Evolutionary conservation across 306 rosid genomes (phyloP), one percentile per base, ranked within the genome.

Genomic region (Vicia villosa): DNA sequence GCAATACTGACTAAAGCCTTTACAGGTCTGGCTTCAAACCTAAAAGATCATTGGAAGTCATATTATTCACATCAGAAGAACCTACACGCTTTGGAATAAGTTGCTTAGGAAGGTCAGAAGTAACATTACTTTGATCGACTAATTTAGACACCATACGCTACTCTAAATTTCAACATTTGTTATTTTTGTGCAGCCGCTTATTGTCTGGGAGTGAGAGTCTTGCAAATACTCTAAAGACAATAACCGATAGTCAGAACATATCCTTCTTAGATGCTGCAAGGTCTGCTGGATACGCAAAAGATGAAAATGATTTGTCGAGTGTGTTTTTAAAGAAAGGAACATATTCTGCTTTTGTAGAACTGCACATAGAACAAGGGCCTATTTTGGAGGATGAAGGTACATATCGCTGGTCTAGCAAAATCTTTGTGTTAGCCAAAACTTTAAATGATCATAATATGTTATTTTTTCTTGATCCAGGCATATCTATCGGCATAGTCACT

Each of bases 291-390:
- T 90, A 90, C 76, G 88, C 85, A 6, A 84, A 83, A 47, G 72
- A 81, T 72, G 81, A 37, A 40, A 78, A 86, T 64, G 92, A 84
- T 70, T 40, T 94, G 67, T 85, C 89, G 7, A 83, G 88, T 13
- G 94, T 90, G 56, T 87, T 87, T 70, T 67, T 90, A 36, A 79
- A 78, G 78, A 90, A 87, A 76, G 98, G 89, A 74, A 72, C 83
- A 36, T 94, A 88, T 84, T 90, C 96, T 57, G 98, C 96, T 76
- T 94, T 94, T 80, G 68, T 94, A 50, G 98, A 94, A 73, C 79
- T 94, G 82, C 96, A 90, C 82, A 94, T 94, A 63, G 98, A 90
- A 77, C 98, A 94, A 78, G 97, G 98, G 11, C 98, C 98, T 62
- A 80, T 84, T 81, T 70, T 94, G 77, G 98, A 94, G 81, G 90